Evolutionary conservation across 805 yeast genomes (phyloP).

Genomic region (Yamadazyma insecticola): DNA sequence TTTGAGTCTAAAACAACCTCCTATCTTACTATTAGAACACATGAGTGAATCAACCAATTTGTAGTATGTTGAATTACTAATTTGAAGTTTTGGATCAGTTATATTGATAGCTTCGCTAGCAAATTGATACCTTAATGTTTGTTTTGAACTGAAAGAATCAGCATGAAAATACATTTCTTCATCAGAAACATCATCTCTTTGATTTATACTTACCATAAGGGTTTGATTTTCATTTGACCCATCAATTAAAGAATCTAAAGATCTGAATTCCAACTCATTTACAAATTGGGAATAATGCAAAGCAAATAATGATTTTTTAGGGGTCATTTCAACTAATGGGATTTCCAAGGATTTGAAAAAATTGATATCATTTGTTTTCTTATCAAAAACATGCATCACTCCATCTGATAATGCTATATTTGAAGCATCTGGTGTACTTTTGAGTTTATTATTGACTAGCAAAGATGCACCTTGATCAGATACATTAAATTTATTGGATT

Average conservation of each 20-base stretch:
- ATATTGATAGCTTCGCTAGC: slow-evolving; percentile 40
- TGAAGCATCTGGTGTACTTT: slow-evolving; percentile 11
- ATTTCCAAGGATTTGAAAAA: slow-evolving; percentile 13
- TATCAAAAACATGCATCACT: slow-evolving; percentile 27
- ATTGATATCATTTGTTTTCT: neutral
- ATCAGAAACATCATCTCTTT: slow-evolving; percentile 28
- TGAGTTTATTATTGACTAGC: slow-evolving; percentile 16
- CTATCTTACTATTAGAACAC: slow-evolving; percentile 58
- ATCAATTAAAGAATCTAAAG: slow-evolving; percentile 52
- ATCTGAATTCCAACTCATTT: slow-evolving; percentile 62
- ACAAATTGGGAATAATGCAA: slow-evolving; percentile 58
- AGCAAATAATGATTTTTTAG: slow-evolving; percentile 34
- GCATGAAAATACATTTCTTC: neutral
- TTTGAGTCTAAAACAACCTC: slow-evolving; percentile 46
- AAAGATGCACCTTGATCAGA: slow-evolving; percentile 11
- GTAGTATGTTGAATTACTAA: slow-evolving; percentile 10
- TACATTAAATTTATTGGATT: slow-evolving; percentile 10
- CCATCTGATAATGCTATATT: slow-evolving; percentile 27
- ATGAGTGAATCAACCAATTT: slow-evolving; percentile 46
- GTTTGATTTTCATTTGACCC: slow-evolving; percentile 51
- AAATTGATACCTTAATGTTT: slow-evolving; percentile 59
- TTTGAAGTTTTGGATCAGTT: slow-evolving; percentile 4
- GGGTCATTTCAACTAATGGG: slow-evolving; percentile 21
- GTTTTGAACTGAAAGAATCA: slow-evolving; percentile 29
- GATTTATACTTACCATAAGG: slow-evolving; percentile 47